Evolutionary conservation across 1,139 yeast genomes (phyloP).

Genomic region (Diutina sp.): DNA sequence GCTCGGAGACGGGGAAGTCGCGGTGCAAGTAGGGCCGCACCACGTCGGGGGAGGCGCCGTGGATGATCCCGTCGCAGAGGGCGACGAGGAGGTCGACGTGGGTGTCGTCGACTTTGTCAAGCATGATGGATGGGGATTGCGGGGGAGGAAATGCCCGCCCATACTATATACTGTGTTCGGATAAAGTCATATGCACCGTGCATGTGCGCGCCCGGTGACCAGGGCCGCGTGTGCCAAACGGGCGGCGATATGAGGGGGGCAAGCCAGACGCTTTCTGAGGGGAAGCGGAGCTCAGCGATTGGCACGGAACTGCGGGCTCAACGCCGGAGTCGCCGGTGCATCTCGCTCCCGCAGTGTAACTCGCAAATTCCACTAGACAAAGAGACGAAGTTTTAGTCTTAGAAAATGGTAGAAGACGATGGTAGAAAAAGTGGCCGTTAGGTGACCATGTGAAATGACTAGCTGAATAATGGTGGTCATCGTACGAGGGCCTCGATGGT

Average conservation of each 20-base stretch:
- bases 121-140: not conserved
- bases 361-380: too few relatives aligned
- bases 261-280: too few relatives aligned
- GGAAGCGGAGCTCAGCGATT: too few relatives aligned
- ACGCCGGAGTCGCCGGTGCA: too few relatives aligned
- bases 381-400: too few relatives aligned
- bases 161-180: not conserved
- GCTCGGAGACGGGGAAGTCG: conserved; percentile 15
- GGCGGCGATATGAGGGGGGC: not conserved
- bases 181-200: not conserved
- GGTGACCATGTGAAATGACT: too few relatives aligned
- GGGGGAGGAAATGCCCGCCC: not conserved
- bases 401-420: too few relatives aligned
- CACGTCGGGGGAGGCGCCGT: conserved; percentile 18
- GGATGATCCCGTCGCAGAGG: conserved; percentile 25
- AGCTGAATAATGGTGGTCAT: not conserved
- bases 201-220: not conserved
- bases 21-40: conserved; percentile 16
- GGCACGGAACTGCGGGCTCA: too few relatives aligned
- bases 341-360: too few relatives aligned
- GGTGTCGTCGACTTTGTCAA: conserved; percentile 10
- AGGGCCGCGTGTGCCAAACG: not conserved
- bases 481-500: not conserved
- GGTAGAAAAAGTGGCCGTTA: too few relatives aligned
- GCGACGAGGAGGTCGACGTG: conserved; percentile 15